Base-by-base conservation (phyloP, 257 asterid genomes). In the Penstemon barbatus region DNA sequence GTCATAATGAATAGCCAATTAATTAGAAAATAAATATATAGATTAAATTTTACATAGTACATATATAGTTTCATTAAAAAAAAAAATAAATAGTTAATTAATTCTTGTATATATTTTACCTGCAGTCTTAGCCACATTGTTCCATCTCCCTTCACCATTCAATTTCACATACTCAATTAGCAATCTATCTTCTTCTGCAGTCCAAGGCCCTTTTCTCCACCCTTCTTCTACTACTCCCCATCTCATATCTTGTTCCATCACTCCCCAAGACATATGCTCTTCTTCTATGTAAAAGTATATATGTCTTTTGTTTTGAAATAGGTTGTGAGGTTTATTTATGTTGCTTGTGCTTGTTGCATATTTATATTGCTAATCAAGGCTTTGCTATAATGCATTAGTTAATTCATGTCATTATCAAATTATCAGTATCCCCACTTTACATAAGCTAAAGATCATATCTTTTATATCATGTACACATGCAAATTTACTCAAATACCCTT, bases 191-290 rank as follows among this genome's bases (percentile, higher is more conserved):
- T 91, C 98, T 76, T 91, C 96, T 61, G 83, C 71, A 55, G 96
- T 91, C 98, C 98, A 91, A 37, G 98, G 98, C 25, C 96, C 98
- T 71, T 91, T 91, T 71, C 94, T 85, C 96, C 96, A 91, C 15
- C 80, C 95, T 62, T 91, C 93, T 58, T 79, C 90, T 0, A 68
- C 61, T 65, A 67, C 70, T 48, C 84, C 91, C 91, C 91, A 86
- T 43, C 74, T 87, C 81, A 78, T 54, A 7, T 79, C 72, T 13
- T 82, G 80, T 54, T 79, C 83, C 85, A 78, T 81, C 45, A 77
- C 66, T 53, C 73, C 80, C 75, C 74, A 81, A 80, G 86, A 70
- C 88, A 80, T 81, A 61, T 62, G 0, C 18, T 15, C 18, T 15
- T 15, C 18, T 15, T 15, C 0, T 15, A 15, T 15, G 18, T 15